phyloP scores from a whole-genome alignment of 805 yeast genomes.

The Pichia gijzeniarum region DNA sequence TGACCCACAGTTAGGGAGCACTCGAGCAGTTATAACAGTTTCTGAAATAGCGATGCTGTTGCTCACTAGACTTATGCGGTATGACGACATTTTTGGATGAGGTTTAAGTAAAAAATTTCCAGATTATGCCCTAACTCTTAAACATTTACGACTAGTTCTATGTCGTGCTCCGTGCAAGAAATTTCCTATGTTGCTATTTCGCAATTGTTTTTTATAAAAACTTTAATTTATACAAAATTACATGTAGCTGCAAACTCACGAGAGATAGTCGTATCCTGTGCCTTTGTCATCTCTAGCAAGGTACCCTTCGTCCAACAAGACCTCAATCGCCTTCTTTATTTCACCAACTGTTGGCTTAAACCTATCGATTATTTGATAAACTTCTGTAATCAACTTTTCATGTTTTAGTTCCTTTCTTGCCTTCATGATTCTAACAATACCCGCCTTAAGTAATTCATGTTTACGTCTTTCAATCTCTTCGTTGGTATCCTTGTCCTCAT shows the following conservation, averaged over 20 bases:
- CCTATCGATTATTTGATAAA: slow-evolving; percentile 76
- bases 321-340: slow-evolving; percentile 80
- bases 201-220: too few species aligned
- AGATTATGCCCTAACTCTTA: too few species aligned
- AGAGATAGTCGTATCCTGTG: slow-evolving; percentile 70
- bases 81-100: too few species aligned
- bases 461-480: slow-evolving; percentile 63
- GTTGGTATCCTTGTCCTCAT: slow-evolving; percentile 75
- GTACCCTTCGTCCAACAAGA: slow-evolving; percentile 79
- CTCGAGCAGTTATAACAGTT: too few species aligned
- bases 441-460: slow-evolving; percentile 72
- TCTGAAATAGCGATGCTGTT: too few species aligned
- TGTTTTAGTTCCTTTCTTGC: slow-evolving; percentile 78
- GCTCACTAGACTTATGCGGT: too few species aligned
- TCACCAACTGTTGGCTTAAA: slow-evolving; percentile 83
- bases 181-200: too few species aligned
- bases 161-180: too few species aligned
- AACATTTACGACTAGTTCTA: too few species aligned
- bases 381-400: slow-evolving; percentile 77
- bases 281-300: slow-evolving; percentile 68
- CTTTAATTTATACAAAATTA: too few species aligned
- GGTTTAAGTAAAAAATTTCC: too few species aligned
- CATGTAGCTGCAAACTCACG: slow-evolving; percentile 34
- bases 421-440: slow-evolving; percentile 95
- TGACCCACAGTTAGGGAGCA: too few species aligned